A percentile compares a stretch with the other conserved stretches of the same genome.
Conservation (phyloP, 202 grass and related monocot genomes). For the Hordeum pubiflorum region DNA sequence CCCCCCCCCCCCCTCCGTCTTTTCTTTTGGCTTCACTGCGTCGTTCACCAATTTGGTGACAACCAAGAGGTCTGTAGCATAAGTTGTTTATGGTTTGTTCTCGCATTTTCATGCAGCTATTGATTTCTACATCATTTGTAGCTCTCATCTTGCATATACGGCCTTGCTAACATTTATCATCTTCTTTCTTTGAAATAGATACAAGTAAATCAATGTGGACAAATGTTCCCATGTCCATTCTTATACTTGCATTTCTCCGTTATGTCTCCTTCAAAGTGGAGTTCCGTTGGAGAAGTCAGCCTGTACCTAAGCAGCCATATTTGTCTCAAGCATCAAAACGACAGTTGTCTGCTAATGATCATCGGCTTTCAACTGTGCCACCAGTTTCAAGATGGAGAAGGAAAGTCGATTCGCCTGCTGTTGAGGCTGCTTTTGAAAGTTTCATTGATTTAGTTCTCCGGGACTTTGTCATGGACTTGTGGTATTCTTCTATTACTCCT, state of each 20-base stretch:
- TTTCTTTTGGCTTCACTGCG: conserved; percentile 1
- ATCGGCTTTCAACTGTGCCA: conserved; percentile 52
- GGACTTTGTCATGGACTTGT: conserved; percentile 88
- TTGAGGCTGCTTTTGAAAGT: conserved; percentile 78
- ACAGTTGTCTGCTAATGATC: conserved; percentile 68
- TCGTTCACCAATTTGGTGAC: neutral
- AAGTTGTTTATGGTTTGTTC: neutral
- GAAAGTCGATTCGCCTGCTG: conserved; percentile 74
- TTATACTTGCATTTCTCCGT: conserved; percentile 78
- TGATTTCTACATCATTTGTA: neutral
- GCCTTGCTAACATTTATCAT: conserved; percentile 3
- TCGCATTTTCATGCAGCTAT: neutral
- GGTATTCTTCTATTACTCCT: conserved; percentile 79
- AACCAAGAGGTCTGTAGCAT: neutral
- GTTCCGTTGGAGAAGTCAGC: conserved; percentile 59
- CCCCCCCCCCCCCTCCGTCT: no score
- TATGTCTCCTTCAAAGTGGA: conserved; percentile 88
- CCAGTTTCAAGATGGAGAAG: conserved; percentile 79
- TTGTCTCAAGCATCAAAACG: conserved; percentile 60
- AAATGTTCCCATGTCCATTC: conserved; percentile 93
- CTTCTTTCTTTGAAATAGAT: conserved; percentile 55
- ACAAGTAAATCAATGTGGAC: conserved; percentile 99
- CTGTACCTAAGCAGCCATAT: conserved; percentile 62
- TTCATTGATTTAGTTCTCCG: conserved; percentile 82
- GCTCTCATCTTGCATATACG: conserved; percentile 7